Conservation (phyloP, 139 green algal species). For the Edaphochlamys debaryana region DNA sequence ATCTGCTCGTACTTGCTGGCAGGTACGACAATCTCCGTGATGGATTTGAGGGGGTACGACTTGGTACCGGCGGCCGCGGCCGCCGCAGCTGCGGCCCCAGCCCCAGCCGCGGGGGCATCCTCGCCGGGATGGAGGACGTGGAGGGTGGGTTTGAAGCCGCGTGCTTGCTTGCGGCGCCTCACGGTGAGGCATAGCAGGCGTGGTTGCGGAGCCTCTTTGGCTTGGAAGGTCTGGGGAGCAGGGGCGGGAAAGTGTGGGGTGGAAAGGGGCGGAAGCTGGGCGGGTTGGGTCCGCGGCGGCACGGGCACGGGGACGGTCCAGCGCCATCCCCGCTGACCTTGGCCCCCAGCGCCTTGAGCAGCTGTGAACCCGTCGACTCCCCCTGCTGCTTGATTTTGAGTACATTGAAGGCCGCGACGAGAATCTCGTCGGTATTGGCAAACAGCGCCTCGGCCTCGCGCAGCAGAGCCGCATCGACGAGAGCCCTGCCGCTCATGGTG, state of each 20-base stretch:
- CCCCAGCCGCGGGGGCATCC: neutral
- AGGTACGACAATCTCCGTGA: conserved; percentile 28
- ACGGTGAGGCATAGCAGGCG: conserved; percentile 46
- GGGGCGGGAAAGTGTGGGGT: neutral
- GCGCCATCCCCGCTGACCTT: conserved; percentile 28
- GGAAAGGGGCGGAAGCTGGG: neutral
- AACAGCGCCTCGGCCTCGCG: conserved; percentile 48
- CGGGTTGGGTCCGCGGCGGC: neutral
- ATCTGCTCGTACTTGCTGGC: conserved; percentile 28
- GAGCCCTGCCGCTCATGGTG: conserved; percentile 22
- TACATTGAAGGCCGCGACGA: conserved; percentile 56
- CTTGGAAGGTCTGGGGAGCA: conserved; percentile 34
- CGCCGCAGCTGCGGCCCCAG: neutral
- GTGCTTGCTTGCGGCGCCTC: conserved; percentile 12
- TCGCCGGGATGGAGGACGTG: conserved; percentile 10
- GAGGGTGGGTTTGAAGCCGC: conserved; percentile 39
- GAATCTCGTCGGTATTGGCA: conserved; percentile 47
- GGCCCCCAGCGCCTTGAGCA: conserved; percentile 53
- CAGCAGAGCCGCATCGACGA: neutral
- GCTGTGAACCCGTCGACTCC: conserved; percentile 49
- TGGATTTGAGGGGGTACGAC: conserved; percentile 25
- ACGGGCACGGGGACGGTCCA: neutral
- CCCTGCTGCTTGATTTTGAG: conserved; percentile 40
- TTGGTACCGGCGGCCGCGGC: neutral
- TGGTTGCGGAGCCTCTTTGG: conserved; percentile 27